Evolutionary conservation across 2,329 filamentous ascomycete genomes (phyloP), one percentile per base, ranked within the genome.

Genomic region (Diaporthe batatas): DNA sequence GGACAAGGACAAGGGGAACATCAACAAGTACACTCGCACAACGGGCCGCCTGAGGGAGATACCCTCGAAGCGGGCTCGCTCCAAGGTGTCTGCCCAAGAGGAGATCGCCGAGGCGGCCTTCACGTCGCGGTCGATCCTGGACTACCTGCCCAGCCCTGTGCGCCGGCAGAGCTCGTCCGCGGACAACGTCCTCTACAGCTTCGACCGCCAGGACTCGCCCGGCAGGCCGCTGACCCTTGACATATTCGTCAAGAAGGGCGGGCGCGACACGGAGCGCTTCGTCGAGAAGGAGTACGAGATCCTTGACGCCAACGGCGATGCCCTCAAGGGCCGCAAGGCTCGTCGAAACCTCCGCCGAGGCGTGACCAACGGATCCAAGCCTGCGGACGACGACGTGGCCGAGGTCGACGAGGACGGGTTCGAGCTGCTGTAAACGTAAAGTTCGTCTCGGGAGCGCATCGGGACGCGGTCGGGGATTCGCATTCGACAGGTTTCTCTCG

Each of bases 211-310:
- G 23, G 81, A 83, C 59, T 82, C 81, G 7, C 84, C 85, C 0
- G 81, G 81, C 55, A 78, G 78, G 71, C 80, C 83, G 3, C 74
- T 86, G 67, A 81, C 83, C 12, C 82, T 87, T 1, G 82, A 82
- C 21, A 75, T 81, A 34, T 83, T 82, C 68, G 76, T 83, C 72
- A 83, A 82, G 72, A 81, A 78, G 71, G 80, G 69, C 75, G 81
- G 77, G 2, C 77, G 80, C 3, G 83, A 82, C 65, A 86, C 83
- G 42, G 85, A 86, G 77, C 83, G 81, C 75, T 78, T 86, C 67
- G 81, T 86, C 54, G 83, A 85, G 79, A 83, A 83, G 76, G 85
- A 87, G 78, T 87, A 86, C 75, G 84, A 86, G 78, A 82, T 87
- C 36, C 75, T 87, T 18, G 85, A 86, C 75, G 80, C 75, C 75